Evolutionary conservation across 2,329 filamentous ascomycete genomes (phyloP).

Genomic region (Penicillium glabrum): DNA sequence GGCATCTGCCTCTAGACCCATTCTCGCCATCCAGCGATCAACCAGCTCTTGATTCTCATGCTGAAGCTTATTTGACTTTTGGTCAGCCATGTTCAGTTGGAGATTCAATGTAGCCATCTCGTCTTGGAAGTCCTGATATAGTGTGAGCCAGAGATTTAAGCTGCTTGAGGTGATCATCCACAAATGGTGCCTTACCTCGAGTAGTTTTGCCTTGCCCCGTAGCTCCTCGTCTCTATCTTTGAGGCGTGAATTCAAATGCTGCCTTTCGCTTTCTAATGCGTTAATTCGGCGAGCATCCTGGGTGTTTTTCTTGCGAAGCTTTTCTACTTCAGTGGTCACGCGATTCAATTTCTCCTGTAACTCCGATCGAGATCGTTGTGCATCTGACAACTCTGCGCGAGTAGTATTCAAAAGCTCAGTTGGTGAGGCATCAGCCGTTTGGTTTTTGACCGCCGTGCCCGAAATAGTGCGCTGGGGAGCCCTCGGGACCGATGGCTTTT

Average conservation of each 20-base stretch:
- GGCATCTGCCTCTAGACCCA: slow-evolving; percentile 79
- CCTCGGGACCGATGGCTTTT: slow-evolving; percentile 20
- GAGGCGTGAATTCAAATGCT: slow-evolving; percentile 63
- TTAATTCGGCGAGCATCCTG: slow-evolving; percentile 63
- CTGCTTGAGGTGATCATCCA: not conserved
- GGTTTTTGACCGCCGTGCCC: slow-evolving; percentile 30
- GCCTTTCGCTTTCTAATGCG: slow-evolving; percentile 62
- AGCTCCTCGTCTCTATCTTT: slow-evolving; percentile 85
- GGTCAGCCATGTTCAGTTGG: slow-evolving; percentile 82
- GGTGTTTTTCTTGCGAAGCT: slow-evolving; percentile 60
- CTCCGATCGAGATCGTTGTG: slow-evolving; percentile 70
- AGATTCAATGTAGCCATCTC: slow-evolving; percentile 86
- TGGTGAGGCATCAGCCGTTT: slow-evolving; percentile 28
- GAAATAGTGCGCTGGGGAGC: slow-evolving; percentile 26
- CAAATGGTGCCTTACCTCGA: slow-evolving; percentile 59
- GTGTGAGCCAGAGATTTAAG: not conserved
- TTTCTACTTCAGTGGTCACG: slow-evolving; percentile 64
- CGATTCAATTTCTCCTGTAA: slow-evolving; percentile 64
- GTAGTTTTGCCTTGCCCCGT: slow-evolving; percentile 75
- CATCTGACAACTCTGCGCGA: slow-evolving; percentile 70
- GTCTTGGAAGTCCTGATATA: slow-evolving; percentile 73
- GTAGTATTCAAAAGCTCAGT: slow-evolving; percentile 34
- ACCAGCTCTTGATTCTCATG: slow-evolving; percentile 87
- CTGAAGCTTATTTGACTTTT: slow-evolving; percentile 69
- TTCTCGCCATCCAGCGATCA: slow-evolving; percentile 85